A percentile compares a stretch with the other conserved stretches of the same genome.
Evolutionary conservation across 1,284 basidiomycete species (phyloP).

Genomic region (Bjerkandera adusta): DNA sequence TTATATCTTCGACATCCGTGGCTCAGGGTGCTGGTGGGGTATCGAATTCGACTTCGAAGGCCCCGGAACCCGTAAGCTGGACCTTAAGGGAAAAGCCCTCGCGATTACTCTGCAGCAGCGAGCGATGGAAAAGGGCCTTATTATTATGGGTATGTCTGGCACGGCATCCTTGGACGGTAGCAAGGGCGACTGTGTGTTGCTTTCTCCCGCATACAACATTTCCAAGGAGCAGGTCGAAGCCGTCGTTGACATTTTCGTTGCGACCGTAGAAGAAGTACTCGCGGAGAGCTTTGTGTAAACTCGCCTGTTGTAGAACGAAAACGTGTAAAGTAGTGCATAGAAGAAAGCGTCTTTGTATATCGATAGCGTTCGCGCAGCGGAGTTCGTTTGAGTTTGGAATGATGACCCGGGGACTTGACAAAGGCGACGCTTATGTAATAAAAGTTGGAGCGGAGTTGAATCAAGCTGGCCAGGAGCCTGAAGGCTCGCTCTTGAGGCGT

Average conservation of each 20-base stretch:
- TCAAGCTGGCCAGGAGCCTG: background rate
- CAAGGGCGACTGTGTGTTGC: slow-evolving; percentile 66
- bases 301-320: background rate
- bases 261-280: slow-evolving; percentile 62
- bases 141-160: slow-evolving; percentile 72
- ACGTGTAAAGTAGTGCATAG: background rate
- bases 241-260: slow-evolving; percentile 62
- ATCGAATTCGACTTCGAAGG: slow-evolving; percentile 73
- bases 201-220: slow-evolving; percentile 76
- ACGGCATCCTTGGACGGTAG: slow-evolving; percentile 67
- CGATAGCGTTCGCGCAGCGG: too few species aligned
- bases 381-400: too few species aligned
- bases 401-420: background rate
- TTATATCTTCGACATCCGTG: slow-evolving; percentile 72
- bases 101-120: slow-evolving; percentile 64
- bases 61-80: slow-evolving; percentile 37
- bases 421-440: slow-evolving; percentile 6
- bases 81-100: slow-evolving; percentile 53
- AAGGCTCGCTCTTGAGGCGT: slow-evolving; percentile 2
- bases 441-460: slow-evolving; percentile 7
- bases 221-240: slow-evolving; percentile 62
- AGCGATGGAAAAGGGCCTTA: slow-evolving; percentile 60
- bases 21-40: slow-evolving; percentile 79
- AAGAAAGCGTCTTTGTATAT: too few species aligned
- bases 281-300: slow-evolving; percentile 22